A percentile compares a stretch with the other conserved stretches of the same genome.
phyloP scores from a whole-genome alignment of 179 eudicot genomes.

The Monotropa hypopitys region DNA sequence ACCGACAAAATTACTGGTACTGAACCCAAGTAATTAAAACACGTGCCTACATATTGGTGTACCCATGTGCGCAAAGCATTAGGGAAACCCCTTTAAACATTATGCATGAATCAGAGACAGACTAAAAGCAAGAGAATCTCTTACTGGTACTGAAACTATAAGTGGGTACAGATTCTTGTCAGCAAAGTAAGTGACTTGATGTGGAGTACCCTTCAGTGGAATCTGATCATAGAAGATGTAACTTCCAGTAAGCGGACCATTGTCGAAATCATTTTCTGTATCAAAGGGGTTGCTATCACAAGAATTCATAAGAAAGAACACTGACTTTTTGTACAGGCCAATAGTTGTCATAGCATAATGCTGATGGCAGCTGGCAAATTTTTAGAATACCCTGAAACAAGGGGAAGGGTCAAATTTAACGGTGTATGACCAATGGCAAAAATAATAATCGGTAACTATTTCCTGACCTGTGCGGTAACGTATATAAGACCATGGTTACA shows the following conservation, averaged over 20 bases:
- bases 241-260: constrained; percentile 14
- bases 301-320: constrained; percentile 2
- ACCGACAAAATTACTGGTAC: not conserved
- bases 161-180: constrained; percentile 94
- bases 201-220: constrained; percentile 91
- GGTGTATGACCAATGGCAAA: not conserved
- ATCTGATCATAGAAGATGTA: constrained; percentile 34
- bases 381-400: constrained; percentile 67
- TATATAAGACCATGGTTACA: constrained; percentile 95
- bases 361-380: constrained; percentile 79
- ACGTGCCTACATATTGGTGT: not conserved
- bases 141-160: constrained; percentile 85
- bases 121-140: constrained; percentile 20
- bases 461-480: constrained; percentile 70
- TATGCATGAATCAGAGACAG: not conserved
- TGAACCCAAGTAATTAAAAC: not conserved
- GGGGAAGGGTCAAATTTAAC: not conserved
- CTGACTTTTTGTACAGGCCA: constrained; percentile 94
- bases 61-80: not conserved
- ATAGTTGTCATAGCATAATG: constrained; percentile 64
- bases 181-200: constrained; percentile 88
- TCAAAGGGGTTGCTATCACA: not conserved
- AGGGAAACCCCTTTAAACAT: not conserved
- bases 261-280: not conserved
- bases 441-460: not conserved